Evolutionary conservation across 78 protist genomes (phyloP), one percentile per base, ranked within the genome.

Genomic region (Cavenderia fasciculata): DNA sequence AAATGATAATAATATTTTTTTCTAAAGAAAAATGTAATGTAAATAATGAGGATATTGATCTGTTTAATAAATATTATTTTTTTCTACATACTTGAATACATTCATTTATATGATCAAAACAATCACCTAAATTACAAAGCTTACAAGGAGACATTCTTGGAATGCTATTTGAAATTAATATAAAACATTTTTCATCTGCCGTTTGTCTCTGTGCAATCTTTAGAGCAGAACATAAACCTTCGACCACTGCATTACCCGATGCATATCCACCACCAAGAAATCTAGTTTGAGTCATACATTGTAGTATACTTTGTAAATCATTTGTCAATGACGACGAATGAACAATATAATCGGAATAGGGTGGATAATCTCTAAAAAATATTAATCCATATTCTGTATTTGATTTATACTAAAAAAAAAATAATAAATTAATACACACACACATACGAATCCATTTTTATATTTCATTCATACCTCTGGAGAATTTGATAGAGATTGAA

Each of bases 321-420:
- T 78, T 78, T 27, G 88, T 78, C 11, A 78, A n/a, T 40, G 70
- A 51, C 29, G 75, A 47, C 18, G 75, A n/a, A 19, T 54, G 6
- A 14, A 69, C 88, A 18, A 78, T 78, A 52, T 65, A 78, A 65
- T 78, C 88, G 21, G 75, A 36, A 38, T 78, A 78, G 0, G 88
- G 88, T 43, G 88, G 88, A 78, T 78, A 65, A 66, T 78, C 88
- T 40, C 88, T 62, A 78, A 78, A 78, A 12, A 78, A 65, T 10
- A 78, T 59, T 27, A 78, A 66, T 51, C 76, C 74, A 78, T 65
- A 78, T 7, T 68, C 74, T 18, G 66, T 31, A 65, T 78, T 78
- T 23, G 19, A 25, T 38, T 38, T 52, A 74, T 78, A 6, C 7
- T n/a, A 18, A 59, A 59, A 59, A n/a, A 25, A 2, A 29, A n/a